These are phyloP conservation scores for Mycena galopus DNA, from an alignment of 768 basidiomycete species.

Conservation along the genomic window DNA sequence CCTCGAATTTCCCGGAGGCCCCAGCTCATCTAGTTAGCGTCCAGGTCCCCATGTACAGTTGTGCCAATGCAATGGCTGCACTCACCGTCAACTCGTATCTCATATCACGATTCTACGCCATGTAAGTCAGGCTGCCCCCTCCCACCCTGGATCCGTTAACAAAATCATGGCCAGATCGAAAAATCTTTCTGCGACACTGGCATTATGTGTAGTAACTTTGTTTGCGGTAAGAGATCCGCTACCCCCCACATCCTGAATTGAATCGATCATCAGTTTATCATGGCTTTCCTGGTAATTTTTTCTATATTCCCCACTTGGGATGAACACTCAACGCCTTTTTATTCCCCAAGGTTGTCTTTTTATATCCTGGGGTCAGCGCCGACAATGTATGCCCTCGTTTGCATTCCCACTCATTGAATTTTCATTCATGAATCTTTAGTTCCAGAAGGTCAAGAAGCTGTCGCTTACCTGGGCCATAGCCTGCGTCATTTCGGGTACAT, in stretches of 20 bases:
- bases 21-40: neutral
- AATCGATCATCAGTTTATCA: neutral
- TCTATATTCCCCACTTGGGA: too few species aligned
- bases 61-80: neutral
- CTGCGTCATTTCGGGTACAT: neutral
- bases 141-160: neutral
- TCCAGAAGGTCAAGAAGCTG: neutral
- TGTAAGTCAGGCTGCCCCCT: neutral
- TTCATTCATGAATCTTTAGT: neutral
- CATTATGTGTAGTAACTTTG: neutral
- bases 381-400: neutral
- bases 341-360: too few species aligned
- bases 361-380: neutral
- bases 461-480: neutral
- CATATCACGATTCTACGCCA: slow-evolving; percentile 1
- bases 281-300: neutral
- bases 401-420: neutral
- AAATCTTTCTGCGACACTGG: neutral
- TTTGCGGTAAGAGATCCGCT: neutral
- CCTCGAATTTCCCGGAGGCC: neutral
- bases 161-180: neutral
- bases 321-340: too few species aligned
- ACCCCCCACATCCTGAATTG: neutral
- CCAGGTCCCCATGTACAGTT: neutral
- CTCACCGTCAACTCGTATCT: slow-evolving; percentile 5